Evolutionary conservation across 164 flowering plant species (phyloP).

Genomic region (Vitis cinerea): DNA sequence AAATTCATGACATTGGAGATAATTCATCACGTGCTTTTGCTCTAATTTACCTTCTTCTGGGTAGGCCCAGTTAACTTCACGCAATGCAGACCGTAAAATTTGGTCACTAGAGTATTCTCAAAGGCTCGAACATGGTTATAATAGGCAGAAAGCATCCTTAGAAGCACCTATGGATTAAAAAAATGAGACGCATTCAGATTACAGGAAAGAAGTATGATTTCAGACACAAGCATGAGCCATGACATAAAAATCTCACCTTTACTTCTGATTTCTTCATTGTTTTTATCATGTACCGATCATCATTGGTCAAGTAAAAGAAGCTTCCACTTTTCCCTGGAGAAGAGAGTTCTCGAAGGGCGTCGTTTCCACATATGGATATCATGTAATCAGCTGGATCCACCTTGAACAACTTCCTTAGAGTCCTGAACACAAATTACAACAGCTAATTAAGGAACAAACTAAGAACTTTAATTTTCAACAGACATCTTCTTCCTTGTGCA

Average conservation of each 20-base stretch:
- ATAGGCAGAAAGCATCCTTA: conserved; percentile 70
- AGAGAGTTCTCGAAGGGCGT: conserved; percentile 81
- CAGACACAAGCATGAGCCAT: background rate
- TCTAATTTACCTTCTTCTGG: conserved; percentile 56
- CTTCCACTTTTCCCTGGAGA: conserved; percentile 96
- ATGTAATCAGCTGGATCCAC: conserved; percentile 87
- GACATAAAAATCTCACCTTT: conserved; percentile 42
- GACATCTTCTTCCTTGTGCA: too few species aligned
- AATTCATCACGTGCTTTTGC: background rate
- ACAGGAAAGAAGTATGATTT: background rate
- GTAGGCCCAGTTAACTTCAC: conserved; percentile 57
- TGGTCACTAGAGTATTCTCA: conserved; percentile 63
- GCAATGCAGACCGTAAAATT: conserved; percentile 65
- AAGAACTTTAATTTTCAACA: too few species aligned
- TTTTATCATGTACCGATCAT: conserved; percentile 90
- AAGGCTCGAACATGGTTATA: conserved; percentile 63
- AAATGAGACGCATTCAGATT: background rate
- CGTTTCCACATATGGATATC: conserved; percentile 82
- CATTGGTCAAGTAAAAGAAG: conserved; percentile 79
- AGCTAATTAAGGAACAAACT: background rate
- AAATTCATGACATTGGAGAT: background rate
- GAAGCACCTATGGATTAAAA: conserved; percentile 40
- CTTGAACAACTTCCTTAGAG: conserved; percentile 72
- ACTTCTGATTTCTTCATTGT: conserved; percentile 86
- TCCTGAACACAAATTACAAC: conserved; percentile 35